These are phyloP conservation scores for Trichophaea hybrida DNA, from an alignment of 2,329 filamentous ascomycete genomes.

Conservation along the genomic window DNA sequence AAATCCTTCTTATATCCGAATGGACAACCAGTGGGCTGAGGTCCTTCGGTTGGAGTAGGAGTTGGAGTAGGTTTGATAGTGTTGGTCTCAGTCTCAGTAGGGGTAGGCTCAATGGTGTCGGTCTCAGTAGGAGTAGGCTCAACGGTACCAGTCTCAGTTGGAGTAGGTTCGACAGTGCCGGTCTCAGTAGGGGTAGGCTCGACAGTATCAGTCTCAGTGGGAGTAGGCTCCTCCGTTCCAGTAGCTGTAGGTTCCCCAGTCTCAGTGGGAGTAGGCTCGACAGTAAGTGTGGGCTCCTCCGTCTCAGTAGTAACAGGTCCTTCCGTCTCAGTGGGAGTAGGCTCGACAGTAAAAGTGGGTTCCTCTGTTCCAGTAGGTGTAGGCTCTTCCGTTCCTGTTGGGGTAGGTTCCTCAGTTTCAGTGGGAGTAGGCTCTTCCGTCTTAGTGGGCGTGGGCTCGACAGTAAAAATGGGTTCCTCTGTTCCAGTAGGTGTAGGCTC, in stretches of 20 bases:
- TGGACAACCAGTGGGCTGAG: neutral
- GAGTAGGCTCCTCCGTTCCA: neutral
- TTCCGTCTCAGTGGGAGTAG: neutral
- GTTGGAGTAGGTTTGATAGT: neutral
- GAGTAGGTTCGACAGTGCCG: neutral
- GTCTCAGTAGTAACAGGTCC: neutral
- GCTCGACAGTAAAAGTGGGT: neutral
- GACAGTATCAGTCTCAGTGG: neutral
- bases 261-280: neutral
- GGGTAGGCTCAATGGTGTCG: neutral
- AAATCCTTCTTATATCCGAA: slow-evolving; percentile 1
- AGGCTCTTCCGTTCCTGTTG: neutral
- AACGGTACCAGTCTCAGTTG: neutral
- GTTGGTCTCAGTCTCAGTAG: neutral
- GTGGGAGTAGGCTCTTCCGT: neutral
- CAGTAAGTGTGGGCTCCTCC: neutral
- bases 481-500: neutral
- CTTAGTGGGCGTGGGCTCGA: neutral
- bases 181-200: neutral
- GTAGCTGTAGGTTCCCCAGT: neutral
- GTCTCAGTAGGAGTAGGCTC: neutral
- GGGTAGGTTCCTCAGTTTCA: no score
- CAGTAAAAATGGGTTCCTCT: neutral
- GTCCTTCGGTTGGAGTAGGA: neutral
- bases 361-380: neutral